These are phyloP conservation scores for Lentinula lateritia DNA, from an alignment of 768 basidiomycete species.

Conservation along the genomic window DNA sequence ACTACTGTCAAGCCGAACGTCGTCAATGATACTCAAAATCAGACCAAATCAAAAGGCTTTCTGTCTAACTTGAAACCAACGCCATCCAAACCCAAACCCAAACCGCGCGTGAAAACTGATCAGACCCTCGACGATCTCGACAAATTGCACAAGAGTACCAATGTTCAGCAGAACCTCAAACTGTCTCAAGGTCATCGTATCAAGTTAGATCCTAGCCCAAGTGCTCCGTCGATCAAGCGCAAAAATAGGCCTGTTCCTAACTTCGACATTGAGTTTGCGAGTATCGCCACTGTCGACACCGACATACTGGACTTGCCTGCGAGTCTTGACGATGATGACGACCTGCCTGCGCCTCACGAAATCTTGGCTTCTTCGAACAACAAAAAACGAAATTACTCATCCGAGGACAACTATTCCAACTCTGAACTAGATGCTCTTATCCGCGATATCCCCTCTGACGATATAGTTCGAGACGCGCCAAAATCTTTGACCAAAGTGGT, in stretches of 20 bases:
- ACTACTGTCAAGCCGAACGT: background rate
- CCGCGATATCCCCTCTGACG: conserved; percentile 21
- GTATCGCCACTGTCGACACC: conserved; percentile 23
- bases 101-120: conserved; percentile 16
- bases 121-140: conserved; percentile 34
- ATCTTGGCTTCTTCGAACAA: conserved; percentile 20
- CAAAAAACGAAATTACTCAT: conserved; percentile 13
- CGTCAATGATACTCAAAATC: background rate
- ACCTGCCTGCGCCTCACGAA: conserved; percentile 35
- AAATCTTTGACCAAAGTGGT: background rate
- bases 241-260: conserved; percentile 29
- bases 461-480: conserved; percentile 13
- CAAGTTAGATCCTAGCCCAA: conserved; percentile 31
- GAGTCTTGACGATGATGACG: conserved; percentile 32
- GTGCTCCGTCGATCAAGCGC: conserved; percentile 17
- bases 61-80: background rate
- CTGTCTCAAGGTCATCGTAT: conserved; percentile 35
- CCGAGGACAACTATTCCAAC: conserved; percentile 35
- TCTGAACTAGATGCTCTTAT: conserved; percentile 40
- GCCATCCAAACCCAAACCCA: conserved; percentile 18
- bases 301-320: conserved; percentile 13
- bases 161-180: conserved; percentile 31
- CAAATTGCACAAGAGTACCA: conserved; percentile 34
- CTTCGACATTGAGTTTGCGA: conserved; percentile 47
- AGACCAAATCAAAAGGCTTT: conserved; percentile 8